phyloP scores from a whole-genome alignment of 345 rosid genomes.

The Eucalyptus victrix region DNA sequence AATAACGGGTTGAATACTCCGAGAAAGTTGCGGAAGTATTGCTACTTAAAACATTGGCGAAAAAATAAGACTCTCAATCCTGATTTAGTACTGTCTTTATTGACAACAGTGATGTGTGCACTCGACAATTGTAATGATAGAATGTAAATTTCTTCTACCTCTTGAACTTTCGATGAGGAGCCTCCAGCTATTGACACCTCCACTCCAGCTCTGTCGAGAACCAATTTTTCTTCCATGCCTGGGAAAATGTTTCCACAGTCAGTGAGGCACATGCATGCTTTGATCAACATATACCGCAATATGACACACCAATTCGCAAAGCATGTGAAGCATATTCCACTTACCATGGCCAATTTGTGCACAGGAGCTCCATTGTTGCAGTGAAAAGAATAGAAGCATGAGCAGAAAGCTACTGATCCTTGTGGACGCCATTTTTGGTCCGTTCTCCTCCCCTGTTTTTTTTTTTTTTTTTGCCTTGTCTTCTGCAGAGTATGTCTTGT shows the following conservation, averaged over 20 bases:
- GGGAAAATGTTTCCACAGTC: not conserved
- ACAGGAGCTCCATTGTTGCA: not conserved
- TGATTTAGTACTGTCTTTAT: not conserved
- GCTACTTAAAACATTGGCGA: not conserved
- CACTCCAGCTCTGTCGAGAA: not conserved
- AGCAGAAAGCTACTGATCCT: conserved; percentile 9
- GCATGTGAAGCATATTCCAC: not conserved
- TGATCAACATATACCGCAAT: not conserved
- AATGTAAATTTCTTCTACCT: not conserved
- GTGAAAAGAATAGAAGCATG: conserved; percentile 1
- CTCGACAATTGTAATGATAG: not conserved
- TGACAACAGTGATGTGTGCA: not conserved
- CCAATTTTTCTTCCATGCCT: not conserved
- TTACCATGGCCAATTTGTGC: not conserved
- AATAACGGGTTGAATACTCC: not conserved
- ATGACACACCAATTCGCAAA: not conserved
- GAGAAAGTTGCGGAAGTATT: not conserved
- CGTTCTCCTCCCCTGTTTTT: not conserved
- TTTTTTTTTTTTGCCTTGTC: not conserved
- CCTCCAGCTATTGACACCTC: not conserved
- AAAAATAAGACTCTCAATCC: not conserved
- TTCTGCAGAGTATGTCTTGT: not conserved
- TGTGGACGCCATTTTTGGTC: conserved; percentile 8
- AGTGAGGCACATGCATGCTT: not conserved
- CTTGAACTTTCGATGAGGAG: not conserved